Conservation (phyloP, 495 filamentous ascomycete species). For the Arthonia radiata region DNA sequence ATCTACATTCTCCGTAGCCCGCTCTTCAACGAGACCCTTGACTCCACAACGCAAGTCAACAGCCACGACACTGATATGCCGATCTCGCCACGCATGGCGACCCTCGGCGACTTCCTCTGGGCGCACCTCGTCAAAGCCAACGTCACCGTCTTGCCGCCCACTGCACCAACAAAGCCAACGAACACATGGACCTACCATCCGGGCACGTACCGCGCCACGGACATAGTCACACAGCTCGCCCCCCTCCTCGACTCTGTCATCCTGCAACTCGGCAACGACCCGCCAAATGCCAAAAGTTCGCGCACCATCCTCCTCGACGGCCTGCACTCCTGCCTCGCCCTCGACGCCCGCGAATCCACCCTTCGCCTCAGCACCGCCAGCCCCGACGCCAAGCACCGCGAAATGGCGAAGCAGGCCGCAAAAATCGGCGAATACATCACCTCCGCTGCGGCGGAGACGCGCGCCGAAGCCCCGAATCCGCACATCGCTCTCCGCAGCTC, state of each 20-base stretch:
- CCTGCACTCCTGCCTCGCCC: slow-evolving; percentile 9
- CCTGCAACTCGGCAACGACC: slow-evolving; percentile 8
- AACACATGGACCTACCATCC: slow-evolving; percentile 1
- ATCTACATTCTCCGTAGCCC: too few relatives aligned
- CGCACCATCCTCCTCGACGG: slow-evolving; percentile 11
- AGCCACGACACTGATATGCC: too few relatives aligned
- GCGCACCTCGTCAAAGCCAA: too few relatives aligned
- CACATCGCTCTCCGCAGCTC: slow-evolving; percentile 9
- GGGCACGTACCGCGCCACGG: slow-evolving; percentile 12
- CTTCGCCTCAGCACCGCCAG: slow-evolving; percentile 5
- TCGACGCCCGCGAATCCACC: slow-evolving; percentile 12
- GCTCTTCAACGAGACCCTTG: too few relatives aligned
- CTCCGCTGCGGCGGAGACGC: slow-evolving; percentile 9
- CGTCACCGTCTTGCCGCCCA: too few relatives aligned
- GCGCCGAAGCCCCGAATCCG: slow-evolving; percentile 3
- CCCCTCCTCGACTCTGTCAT: slow-evolving; percentile 12
- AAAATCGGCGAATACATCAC: slow-evolving; percentile 10
- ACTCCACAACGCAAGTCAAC: too few relatives aligned
- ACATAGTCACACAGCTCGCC: slow-evolving; percentile 10
- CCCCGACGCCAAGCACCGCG: slow-evolving; percentile 8
- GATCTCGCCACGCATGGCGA: too few relatives aligned
- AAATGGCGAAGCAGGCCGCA: slow-evolving; percentile 11
- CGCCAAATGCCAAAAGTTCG: slow-evolving; percentile 3
- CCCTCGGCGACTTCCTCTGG: too few relatives aligned
- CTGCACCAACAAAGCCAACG: not conserved